Conservation (phyloP, 164 flowering plant species). For the Malania oleifera region DNA sequence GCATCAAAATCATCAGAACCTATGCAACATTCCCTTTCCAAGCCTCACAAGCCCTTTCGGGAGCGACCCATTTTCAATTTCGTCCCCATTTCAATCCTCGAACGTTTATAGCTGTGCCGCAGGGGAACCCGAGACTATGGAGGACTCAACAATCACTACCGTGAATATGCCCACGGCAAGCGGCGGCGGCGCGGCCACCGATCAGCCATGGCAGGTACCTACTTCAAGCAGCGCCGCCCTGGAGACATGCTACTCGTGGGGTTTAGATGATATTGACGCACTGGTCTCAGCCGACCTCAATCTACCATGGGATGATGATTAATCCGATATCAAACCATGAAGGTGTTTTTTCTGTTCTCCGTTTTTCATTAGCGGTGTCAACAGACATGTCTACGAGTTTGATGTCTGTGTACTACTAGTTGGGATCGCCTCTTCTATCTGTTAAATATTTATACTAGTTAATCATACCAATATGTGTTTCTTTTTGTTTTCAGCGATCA, state of each 20-base stretch:
- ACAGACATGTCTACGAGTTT: not conserved
- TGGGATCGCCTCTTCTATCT: not conserved
- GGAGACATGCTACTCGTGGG: conserved; percentile 35
- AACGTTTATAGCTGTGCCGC: conserved; percentile 18
- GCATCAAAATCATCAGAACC: conserved; percentile 8
- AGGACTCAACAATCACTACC: conserved; percentile 19
- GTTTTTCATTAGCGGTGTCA: too few species aligned
- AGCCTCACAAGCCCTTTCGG: conserved; percentile 27
- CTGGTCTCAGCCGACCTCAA: conserved; percentile 36
- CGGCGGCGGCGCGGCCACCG: not conserved
- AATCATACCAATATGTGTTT: too few species aligned
- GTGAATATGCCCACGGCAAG: conserved; percentile 15
- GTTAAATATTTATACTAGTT: too few species aligned
- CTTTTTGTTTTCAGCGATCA: not conserved
- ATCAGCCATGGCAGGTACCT: conserved; percentile 21
- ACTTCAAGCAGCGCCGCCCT: conserved; percentile 12
- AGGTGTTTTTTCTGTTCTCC: not conserved
- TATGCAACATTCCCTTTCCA: conserved; percentile 19
- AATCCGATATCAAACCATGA: conserved; percentile 27
- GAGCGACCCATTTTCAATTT: conserved; percentile 18
- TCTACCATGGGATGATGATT: conserved; percentile 44
- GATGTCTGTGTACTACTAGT: not conserved
- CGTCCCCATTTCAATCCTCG: conserved; percentile 19
- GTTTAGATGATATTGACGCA: conserved; percentile 53
- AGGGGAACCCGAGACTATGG: conserved; percentile 15